Conservation (phyloP, 371 early-diverging fungal genomes). For the Lichtheimia corymbifera region DNA sequence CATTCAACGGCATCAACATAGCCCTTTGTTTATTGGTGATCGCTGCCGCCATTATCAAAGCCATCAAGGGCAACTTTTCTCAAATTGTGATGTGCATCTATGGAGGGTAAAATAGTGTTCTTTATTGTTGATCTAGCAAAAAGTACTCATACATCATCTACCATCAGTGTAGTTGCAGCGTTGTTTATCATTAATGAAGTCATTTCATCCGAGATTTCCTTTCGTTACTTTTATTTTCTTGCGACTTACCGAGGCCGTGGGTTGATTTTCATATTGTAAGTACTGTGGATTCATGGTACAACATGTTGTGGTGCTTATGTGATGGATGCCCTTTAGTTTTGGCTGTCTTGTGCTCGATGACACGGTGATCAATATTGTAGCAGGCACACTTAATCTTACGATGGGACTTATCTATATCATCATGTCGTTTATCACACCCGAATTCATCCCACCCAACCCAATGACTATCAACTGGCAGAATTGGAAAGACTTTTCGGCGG, state of each 20-base stretch:
- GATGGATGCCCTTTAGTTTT: slow-evolving; percentile 25
- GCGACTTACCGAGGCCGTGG: slow-evolving; percentile 40
- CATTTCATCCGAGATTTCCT: slow-evolving; percentile 23
- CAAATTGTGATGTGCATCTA: slow-evolving; percentile 46
- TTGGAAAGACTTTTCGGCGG: slow-evolving; percentile 48
- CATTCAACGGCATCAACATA: slow-evolving; percentile 41
- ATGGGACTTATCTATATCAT: slow-evolving; percentile 40
- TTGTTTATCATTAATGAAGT: slow-evolving; percentile 37
- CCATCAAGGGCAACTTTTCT: slow-evolving; percentile 32
- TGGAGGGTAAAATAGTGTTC: slow-evolving; percentile 31
- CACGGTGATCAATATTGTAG: slow-evolving; percentile 35
- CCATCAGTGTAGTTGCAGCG: slow-evolving; percentile 33
- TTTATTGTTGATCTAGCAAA: not conserved
- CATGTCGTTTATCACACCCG: slow-evolving; percentile 31
- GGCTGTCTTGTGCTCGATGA: slow-evolving; percentile 38
- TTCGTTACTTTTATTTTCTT: slow-evolving; percentile 34
- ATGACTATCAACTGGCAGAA: slow-evolving; percentile 44
- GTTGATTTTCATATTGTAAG: slow-evolving; percentile 45
- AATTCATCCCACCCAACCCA: slow-evolving; percentile 40
- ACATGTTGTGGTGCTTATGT: not conserved
- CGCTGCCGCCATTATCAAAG: slow-evolving; percentile 34
- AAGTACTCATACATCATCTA: not conserved
- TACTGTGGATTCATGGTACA: not conserved
- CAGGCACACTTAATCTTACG: slow-evolving; percentile 35
- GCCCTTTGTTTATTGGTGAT: slow-evolving; percentile 34